Percentiles rank a stretch among this genome's conserved stretches.
Conservation (phyloP, 768 basidiomycete genomes). For the Suillus occidentalis region DNA sequence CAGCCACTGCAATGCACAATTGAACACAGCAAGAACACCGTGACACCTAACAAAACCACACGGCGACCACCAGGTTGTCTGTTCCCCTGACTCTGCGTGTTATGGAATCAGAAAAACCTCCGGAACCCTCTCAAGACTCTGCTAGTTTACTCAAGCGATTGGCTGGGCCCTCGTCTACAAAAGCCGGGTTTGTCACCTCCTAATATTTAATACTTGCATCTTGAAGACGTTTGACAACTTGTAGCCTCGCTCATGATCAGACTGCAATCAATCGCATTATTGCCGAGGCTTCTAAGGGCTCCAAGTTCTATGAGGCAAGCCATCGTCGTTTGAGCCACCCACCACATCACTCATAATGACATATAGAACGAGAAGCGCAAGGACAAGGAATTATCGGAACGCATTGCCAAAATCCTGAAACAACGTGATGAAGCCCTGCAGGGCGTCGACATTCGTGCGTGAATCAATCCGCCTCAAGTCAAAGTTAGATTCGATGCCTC, state of each 20-base stretch:
- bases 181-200: conserved; percentile 68
- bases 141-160: conserved; percentile 75
- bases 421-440: conserved; percentile 58
- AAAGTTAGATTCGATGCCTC: conserved; percentile 11
- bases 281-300: conserved; percentile 88
- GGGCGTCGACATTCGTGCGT: conserved; percentile 57
- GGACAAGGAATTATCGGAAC: conserved; percentile 79
- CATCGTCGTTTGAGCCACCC: neutral
- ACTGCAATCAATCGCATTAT: conserved; percentile 86
- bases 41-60: neutral
- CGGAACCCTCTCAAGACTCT: conserved; percentile 55
- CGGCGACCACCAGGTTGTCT: neutral
- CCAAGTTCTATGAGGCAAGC: conserved; percentile 84
- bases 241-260: conserved; percentile 72
- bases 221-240: conserved; percentile 12
- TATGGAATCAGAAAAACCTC: conserved; percentile 20
- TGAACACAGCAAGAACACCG: neutral
- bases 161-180: conserved; percentile 85
- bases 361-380: conserved; percentile 84
- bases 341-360: conserved; percentile 7
- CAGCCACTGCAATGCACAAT: neutral
- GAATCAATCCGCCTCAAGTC: conserved; percentile 15
- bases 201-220: neutral
- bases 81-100: neutral
- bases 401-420: conserved; percentile 69